Conservation (phyloP, 192 early-diverging fungal genomes). For the Coemansia reversa region DNA sequence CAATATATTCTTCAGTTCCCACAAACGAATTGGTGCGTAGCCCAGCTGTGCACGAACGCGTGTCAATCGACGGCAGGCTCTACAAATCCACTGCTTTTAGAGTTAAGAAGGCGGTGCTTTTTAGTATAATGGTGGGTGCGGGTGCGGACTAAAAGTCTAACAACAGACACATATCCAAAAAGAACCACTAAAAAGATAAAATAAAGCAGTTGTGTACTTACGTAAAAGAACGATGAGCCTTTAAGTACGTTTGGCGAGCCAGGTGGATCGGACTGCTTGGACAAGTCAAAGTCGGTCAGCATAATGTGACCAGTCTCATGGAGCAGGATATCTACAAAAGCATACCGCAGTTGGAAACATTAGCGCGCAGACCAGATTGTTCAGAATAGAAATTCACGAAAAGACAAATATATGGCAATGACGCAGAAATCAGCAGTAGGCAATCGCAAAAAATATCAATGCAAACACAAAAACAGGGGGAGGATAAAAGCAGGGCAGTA, state of each 20-base stretch:
- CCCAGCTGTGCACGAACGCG: slow-evolving; percentile 81
- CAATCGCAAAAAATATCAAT: slow-evolving; percentile 19
- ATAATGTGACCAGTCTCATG: slow-evolving; percentile 97
- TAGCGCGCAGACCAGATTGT: neutral
- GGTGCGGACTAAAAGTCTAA: neutral
- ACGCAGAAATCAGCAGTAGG: slow-evolving; percentile 2
- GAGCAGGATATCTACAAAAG: slow-evolving; percentile 81
- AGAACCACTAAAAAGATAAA: neutral
- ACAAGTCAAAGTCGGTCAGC: slow-evolving; percentile 98
- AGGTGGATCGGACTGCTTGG: slow-evolving; percentile 85
- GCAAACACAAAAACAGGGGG: neutral
- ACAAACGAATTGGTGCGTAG: slow-evolving; percentile 97
- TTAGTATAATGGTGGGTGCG: no score
- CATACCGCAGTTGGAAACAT: slow-evolving; percentile 7
- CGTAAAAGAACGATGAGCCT: slow-evolving; percentile 57
- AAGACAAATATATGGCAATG: slow-evolving; percentile 17
- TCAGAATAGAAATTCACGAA: neutral
- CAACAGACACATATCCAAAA: neutral
- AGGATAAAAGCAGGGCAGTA: neutral
- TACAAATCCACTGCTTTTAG: slow-evolving; percentile 13
- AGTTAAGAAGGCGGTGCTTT: slow-evolving; percentile 5
- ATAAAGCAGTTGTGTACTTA: slow-evolving; percentile 27
- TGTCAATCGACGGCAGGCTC: slow-evolving; percentile 76
- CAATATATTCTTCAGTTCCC: slow-evolving; percentile 99
- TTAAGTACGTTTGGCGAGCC: slow-evolving; percentile 72